Base-by-base conservation (phyloP, 352 stramenopile species). In the Phytophthora fragariaefolia region DNA sequence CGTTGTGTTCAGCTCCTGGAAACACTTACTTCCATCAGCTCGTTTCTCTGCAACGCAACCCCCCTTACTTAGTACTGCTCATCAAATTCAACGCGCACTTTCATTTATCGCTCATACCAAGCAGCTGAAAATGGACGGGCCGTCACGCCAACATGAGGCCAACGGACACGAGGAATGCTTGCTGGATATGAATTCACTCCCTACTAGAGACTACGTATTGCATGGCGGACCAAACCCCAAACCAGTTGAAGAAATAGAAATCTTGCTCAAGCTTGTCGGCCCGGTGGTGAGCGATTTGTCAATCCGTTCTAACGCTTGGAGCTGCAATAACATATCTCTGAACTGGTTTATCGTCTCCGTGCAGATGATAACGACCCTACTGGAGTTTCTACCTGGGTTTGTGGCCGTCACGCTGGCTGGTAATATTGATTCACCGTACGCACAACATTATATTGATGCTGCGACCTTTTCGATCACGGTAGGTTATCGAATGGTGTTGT, bases 361-460 rank as follows among this genome's bases (percentile, higher is more conserved):
- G 10, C 13, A 68, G 57, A 60, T 83, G 58, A 32, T 82, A 38
- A 82, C 72, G n/a, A 76, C 70, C 5, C 52, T 75, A 22, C 61
- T 83, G 6, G 79, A 87, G 46, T 85, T 80, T 61, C 54, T 73
- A 3, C 65, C 63, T 0, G 66, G 71, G 13, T 70, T 84, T 30
- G 74, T 77, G 17, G 78, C 71, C 56, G 73, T 87, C 24, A 55
- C 82, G n/a, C 66, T 91, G 8, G 79, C 82, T 1, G 80, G 83
- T 10, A 80, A 86, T 69, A 82, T 91, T 53, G 69, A 87, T 43
- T 86, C 79, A 6, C 65, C 73, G 2, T 52, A 80, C 20, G 69
- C 71, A 10, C 83, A 88, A 40, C 66, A 82, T 22, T 90, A 85
- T 42, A 76, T 91, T 13, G 77, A 89, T 52, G 80, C 76, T 12